Conservation (phyloP, 192 early-diverging fungal genomes). For the Mortierella antarctica region DNA sequence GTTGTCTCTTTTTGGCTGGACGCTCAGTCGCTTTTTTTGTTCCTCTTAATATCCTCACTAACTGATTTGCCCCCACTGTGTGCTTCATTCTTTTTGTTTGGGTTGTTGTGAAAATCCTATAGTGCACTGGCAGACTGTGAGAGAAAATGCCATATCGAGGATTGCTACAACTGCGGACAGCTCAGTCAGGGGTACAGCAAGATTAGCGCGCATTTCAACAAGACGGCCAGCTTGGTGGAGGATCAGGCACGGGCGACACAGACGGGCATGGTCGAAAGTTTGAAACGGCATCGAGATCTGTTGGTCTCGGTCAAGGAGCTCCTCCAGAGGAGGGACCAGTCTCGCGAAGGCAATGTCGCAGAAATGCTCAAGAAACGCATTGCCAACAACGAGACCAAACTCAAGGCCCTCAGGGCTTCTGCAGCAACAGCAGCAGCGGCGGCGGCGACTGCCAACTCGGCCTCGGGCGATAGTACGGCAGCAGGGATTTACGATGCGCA, state of each 20-base stretch:
- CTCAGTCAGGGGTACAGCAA: conserved; percentile 61
- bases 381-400: conserved; percentile 56
- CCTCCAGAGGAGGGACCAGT: conserved; percentile 65
- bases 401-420: conserved; percentile 56
- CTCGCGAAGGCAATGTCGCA: conserved; percentile 52
- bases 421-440: conserved; percentile 38
- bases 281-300: conserved; percentile 75
- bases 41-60: not conserved
- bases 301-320: conserved; percentile 67
- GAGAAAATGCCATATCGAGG: conserved; percentile 62
- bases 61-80: not conserved
- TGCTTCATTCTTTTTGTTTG: conserved; percentile 11
- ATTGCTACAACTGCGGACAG: conserved; percentile 67
- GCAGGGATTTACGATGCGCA: conserved; percentile 29
- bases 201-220: conserved; percentile 60
- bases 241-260: conserved; percentile 53
- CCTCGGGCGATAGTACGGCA: conserved; percentile 28
- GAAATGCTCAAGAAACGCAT: conserved; percentile 70
- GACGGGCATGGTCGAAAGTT: conserved; percentile 66
- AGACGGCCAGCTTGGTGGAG: conserved; percentile 53
- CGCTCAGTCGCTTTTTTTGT: not conserved
- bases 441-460: conserved; percentile 16
- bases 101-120: not conserved
- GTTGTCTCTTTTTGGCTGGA: conserved; percentile 9
- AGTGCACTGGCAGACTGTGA: conserved; percentile 67